A percentile compares a stretch with the other conserved stretches of the same genome.
These are phyloP conservation scores for Fonsecaea pedrosoi DNA, from an alignment of 2,329 filamentous ascomycete species.

Conservation along the genomic window DNA sequence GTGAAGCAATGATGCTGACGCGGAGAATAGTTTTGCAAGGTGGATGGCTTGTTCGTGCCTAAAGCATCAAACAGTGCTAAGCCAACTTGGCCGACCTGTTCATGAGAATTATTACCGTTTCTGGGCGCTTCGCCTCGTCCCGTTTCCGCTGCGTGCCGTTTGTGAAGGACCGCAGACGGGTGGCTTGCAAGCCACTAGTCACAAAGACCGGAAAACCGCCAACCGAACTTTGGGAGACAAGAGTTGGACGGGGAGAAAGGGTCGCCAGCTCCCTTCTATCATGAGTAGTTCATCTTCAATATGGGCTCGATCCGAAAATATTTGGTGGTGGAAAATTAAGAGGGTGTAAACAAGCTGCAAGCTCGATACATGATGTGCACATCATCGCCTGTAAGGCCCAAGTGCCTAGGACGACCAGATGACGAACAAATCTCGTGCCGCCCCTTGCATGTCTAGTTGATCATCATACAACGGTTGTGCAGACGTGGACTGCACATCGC, in stretches of 20 bases:
- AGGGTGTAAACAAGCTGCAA: not conserved
- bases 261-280: not conserved
- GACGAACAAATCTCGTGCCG: not conserved
- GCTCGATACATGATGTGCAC: not conserved
- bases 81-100: not conserved
- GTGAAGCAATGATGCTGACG: not conserved
- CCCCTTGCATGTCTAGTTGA: not conserved
- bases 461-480: not conserved
- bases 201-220: not conserved
- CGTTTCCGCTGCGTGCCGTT: not conserved
- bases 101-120: not conserved
- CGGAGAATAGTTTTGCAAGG: not conserved
- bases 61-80: not conserved
- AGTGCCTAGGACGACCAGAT: not conserved
- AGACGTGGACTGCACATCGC: not conserved
- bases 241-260: not conserved
- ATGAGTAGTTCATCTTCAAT: not conserved
- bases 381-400: not conserved
- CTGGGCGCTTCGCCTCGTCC: constrained; percentile 2
- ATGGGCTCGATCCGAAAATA: not conserved
- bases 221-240: not conserved
- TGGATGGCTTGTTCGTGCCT: not conserved
- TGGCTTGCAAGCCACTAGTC: not conserved
- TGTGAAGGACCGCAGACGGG: not conserved
- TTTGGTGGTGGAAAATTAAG: not conserved